phyloP scores from a whole-genome alignment of 257 asterid genomes.

The Solanum corneliomulleri region DNA sequence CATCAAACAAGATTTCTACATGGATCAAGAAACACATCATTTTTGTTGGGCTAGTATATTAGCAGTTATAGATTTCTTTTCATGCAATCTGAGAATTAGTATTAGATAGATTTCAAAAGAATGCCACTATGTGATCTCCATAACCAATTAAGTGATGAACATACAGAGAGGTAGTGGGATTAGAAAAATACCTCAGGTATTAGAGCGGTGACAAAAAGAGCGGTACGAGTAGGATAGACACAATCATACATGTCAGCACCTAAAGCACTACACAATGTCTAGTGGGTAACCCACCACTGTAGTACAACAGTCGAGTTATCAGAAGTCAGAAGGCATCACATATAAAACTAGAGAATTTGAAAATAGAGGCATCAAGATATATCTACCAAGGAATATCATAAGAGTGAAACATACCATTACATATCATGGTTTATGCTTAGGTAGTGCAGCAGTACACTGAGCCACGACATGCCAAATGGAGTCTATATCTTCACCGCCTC shows the following conservation, averaged over 20 bases:
- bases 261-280: conserved; percentile 97
- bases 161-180: background rate
- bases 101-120: background rate
- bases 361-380: background rate
- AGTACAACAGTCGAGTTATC: conserved; percentile 3
- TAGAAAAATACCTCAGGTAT: conserved; percentile 66
- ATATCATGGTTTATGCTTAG: conserved; percentile 93
- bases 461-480: conserved; percentile 99
- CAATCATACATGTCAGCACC: conserved; percentile 99
- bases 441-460: conserved; percentile 94
- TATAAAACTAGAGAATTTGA: background rate
- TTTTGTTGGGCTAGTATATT: background rate
- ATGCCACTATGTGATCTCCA: background rate
- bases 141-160: background rate
- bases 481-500: conserved; percentile 99
- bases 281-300: conserved; percentile 99
- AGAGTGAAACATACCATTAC: conserved; percentile 57
- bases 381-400: background rate
- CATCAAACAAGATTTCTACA: background rate
- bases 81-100: background rate
- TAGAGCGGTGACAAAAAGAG: conserved; percentile 97
- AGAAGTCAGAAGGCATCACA: background rate
- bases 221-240: conserved; percentile 97
- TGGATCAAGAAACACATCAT: background rate
- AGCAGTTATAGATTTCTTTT: background rate